Evolutionary conservation across 164 flowering plant species (phyloP).

Genomic region (Tinospora cordifolia): DNA sequence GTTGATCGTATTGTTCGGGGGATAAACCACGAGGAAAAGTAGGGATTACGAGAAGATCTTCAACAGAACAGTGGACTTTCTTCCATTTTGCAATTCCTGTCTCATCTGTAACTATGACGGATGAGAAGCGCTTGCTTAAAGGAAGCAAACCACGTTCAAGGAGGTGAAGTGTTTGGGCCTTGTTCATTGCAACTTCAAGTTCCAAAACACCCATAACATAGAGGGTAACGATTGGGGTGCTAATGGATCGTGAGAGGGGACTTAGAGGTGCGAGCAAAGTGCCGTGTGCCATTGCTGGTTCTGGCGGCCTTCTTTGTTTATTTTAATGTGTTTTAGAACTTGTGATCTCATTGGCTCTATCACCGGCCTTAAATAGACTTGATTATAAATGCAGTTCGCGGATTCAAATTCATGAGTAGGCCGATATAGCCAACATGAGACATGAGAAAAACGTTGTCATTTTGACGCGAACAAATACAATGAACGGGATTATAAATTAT

Average conservation of each 20-base stretch:
- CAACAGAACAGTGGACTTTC: conserved; percentile 4
- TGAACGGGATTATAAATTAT: too few species aligned
- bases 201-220: conserved; percentile 13
- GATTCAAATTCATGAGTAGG: too few species aligned
- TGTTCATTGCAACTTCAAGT: conserved; percentile 8
- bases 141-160: conserved; percentile 11
- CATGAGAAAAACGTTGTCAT: too few species aligned
- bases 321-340: not conserved
- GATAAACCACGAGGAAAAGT: conserved; percentile 2
- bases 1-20: conserved; percentile 10
- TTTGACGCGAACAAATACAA: too few species aligned
- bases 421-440: too few species aligned
- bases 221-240: conserved; percentile 9
- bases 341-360: not conserved
- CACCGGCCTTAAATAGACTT: not conserved
- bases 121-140: conserved; percentile 11
- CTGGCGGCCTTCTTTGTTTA: not conserved
- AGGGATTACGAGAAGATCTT: conserved; percentile 14
- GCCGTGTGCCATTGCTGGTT: not conserved
- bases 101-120: conserved; percentile 11
- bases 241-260: conserved; percentile 16
- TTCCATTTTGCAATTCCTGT: conserved; percentile 16
- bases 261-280: conserved; percentile 11
- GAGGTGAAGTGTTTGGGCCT: conserved; percentile 11
- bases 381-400: too few species aligned